phyloP scores from a whole-genome alignment of 2,329 filamentous ascomycete genomes.

The Microsporum canis region DNA sequence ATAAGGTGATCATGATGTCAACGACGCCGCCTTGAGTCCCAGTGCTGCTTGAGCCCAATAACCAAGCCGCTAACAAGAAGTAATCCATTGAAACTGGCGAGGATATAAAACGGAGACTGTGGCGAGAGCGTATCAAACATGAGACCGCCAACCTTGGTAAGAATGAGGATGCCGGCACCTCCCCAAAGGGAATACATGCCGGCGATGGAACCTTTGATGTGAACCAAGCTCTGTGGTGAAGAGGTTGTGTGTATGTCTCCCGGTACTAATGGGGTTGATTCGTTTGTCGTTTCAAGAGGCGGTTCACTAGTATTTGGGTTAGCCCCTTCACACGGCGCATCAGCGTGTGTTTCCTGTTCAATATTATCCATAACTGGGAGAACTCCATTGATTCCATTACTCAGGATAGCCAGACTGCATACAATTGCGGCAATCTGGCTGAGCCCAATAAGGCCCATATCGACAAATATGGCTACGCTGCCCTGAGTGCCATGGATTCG shows the following conservation, averaged over 20 bases:
- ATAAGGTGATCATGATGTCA: not conserved
- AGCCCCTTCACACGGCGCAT: not conserved
- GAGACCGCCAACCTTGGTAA: constrained; percentile 82
- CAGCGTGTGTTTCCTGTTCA: not conserved
- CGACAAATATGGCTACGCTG: constrained; percentile 56
- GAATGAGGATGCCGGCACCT: constrained; percentile 74
- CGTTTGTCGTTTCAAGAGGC: constrained; percentile 7
- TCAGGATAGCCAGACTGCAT: constrained; percentile 80
- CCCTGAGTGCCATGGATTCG: constrained; percentile 62
- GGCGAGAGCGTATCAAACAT: constrained; percentile 66
- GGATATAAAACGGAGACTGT: constrained; percentile 85
- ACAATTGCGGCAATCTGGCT: constrained; percentile 96
- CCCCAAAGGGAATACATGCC: constrained; percentile 89
- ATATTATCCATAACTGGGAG: not conserved
- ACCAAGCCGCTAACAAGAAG: constrained; percentile 41
- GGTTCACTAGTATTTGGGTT: not conserved
- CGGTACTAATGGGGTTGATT: constrained; percentile 25
- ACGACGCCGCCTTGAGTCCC: not conserved
- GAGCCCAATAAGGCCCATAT: constrained; percentile 71
- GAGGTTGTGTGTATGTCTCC: not conserved
- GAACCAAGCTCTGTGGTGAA: constrained; percentile 28
- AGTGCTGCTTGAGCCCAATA: constrained; percentile 6
- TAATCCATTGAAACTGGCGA: constrained; percentile 74
- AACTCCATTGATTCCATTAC: constrained; percentile 58
- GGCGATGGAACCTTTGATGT: constrained; percentile 84